Evolutionary conservation across 2,329 filamentous ascomycete species (phyloP).

Genomic region (Botryotinia calthae): DNA sequence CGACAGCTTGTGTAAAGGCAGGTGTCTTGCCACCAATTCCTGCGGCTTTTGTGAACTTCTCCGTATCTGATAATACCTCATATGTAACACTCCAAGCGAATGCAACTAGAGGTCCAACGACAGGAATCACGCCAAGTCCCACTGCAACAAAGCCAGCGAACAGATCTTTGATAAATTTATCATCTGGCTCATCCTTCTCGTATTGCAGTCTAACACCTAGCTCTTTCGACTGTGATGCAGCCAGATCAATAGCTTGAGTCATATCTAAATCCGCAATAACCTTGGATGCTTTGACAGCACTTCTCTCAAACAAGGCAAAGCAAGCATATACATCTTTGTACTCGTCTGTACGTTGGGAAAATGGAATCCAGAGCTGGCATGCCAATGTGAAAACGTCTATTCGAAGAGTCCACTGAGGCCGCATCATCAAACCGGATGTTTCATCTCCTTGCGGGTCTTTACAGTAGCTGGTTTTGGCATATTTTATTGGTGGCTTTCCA

Average conservation of each 20-base stretch:
- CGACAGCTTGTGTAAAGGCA: constrained; percentile 5
- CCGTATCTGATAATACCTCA: not conserved
- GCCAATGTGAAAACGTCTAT: constrained; percentile 1
- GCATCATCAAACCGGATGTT: not conserved
- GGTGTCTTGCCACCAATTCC: not conserved
- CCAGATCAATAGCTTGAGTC: not conserved
- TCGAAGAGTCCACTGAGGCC: constrained; percentile 4
- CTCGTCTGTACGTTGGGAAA: not conserved
- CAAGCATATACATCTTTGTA: not conserved
- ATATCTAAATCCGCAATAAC: not conserved
- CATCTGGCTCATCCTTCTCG: constrained; percentile 1
- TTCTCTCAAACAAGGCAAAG: not conserved
- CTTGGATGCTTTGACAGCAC: not conserved
- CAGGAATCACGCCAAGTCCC: not conserved
- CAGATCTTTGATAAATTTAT: not conserved
- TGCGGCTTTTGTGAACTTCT: constrained; percentile 11
- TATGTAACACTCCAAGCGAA: not conserved
- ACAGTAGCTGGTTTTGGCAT: not conserved
- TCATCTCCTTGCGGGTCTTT: not conserved
- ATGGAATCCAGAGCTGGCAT: constrained; percentile 5
- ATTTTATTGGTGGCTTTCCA: not conserved
- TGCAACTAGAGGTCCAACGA: not conserved
- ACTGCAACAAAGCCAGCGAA: not conserved
- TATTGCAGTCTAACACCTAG: not conserved
- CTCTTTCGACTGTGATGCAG: not conserved